These are phyloP conservation scores for Parietichytrium sp. DNA, from an alignment of 108 stramenopile genomes.

Conservation along the genomic window DNA sequence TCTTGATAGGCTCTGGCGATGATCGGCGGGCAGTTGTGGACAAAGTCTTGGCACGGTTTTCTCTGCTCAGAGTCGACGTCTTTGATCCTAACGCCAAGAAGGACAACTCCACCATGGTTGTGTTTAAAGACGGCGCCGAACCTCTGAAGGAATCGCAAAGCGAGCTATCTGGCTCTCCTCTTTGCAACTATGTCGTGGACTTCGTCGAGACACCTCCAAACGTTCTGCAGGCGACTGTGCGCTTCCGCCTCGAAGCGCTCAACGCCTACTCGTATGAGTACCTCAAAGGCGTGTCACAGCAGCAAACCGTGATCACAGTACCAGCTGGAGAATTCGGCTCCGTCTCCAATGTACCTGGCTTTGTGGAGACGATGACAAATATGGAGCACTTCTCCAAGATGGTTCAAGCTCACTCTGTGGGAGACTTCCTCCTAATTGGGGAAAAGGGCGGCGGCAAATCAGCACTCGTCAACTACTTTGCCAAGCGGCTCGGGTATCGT, in stretches of 20 bases:
- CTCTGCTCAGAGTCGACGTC: not conserved
- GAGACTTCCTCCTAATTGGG: constrained; percentile 68
- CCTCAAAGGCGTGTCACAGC: not conserved
- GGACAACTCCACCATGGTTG: too few relatives aligned
- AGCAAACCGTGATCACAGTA: not conserved
- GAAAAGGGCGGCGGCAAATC: constrained; percentile 75
- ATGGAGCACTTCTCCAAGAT: constrained; percentile 8
- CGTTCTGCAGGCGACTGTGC: not conserved
- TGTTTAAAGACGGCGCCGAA: not conserved
- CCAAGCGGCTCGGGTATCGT: constrained; percentile 53
- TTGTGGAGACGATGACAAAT: constrained; percentile 21
- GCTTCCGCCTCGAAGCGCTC: constrained; percentile 33
- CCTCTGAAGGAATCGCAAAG: not conserved
- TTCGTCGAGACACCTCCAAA: not conserved
- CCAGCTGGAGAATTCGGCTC: not conserved
- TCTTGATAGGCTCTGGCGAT: not conserved
- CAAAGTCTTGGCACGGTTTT: constrained; percentile 11
- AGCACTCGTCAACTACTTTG: constrained; percentile 57
- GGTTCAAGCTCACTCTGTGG: constrained; percentile 45
- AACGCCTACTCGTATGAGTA: not conserved
- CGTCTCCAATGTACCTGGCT: not conserved
- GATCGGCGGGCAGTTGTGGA: not conserved
- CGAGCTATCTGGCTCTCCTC: not conserved
- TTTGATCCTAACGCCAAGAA: not conserved
- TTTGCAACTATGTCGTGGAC: not conserved